A percentile compares a stretch with the other conserved stretches of the same genome.
Evolutionary conservation across 2,329 filamentous ascomycete species (phyloP).

Genomic region (Aspergillus sp.): DNA sequence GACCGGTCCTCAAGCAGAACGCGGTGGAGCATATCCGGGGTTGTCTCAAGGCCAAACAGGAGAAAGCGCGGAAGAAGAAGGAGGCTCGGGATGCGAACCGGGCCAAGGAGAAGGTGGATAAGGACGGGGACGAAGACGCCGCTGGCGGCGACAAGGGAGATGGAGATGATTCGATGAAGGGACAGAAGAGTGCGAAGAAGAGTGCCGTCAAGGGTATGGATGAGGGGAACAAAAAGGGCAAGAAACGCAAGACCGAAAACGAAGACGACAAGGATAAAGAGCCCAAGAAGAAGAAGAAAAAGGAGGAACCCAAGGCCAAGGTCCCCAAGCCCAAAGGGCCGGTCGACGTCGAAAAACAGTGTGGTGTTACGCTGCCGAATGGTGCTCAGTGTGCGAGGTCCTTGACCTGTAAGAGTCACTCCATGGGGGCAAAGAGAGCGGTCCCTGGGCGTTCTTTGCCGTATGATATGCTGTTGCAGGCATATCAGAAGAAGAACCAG

Average conservation of each 20-base stretch:
- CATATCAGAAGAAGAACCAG: constrained; percentile 97
- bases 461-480: constrained; percentile 85
- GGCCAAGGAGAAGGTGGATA: constrained; percentile 47
- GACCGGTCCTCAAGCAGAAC: constrained; percentile 70
- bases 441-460: constrained; percentile 82
- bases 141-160: constrained; percentile 37
- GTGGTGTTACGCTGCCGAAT: constrained; percentile 80
- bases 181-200: constrained; percentile 64
- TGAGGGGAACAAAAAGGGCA: constrained; percentile 57
- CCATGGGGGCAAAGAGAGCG: constrained; percentile 88
- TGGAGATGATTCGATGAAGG: constrained; percentile 42
- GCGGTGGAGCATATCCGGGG: constrained; percentile 76
- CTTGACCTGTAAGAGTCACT: constrained; percentile 88
- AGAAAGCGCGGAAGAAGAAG: constrained; percentile 73
- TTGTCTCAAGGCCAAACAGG: constrained; percentile 79
- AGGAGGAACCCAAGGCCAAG: constrained; percentile 84
- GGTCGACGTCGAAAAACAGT: constrained; percentile 91
- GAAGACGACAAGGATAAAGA: constrained; percentile 69
- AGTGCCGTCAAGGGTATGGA: constrained; percentile 49
- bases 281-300: constrained; percentile 89
- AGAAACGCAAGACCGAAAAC: constrained; percentile 69
- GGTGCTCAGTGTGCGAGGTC: constrained; percentile 83
- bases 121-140: constrained; percentile 42
- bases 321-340: constrained; percentile 82
- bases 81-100: constrained; percentile 68